A percentile compares a stretch with the other conserved stretches of the same genome.
Evolutionary conservation across 768 basidiomycete species (phyloP).

Genomic region (Suillus ampliporus): DNA sequence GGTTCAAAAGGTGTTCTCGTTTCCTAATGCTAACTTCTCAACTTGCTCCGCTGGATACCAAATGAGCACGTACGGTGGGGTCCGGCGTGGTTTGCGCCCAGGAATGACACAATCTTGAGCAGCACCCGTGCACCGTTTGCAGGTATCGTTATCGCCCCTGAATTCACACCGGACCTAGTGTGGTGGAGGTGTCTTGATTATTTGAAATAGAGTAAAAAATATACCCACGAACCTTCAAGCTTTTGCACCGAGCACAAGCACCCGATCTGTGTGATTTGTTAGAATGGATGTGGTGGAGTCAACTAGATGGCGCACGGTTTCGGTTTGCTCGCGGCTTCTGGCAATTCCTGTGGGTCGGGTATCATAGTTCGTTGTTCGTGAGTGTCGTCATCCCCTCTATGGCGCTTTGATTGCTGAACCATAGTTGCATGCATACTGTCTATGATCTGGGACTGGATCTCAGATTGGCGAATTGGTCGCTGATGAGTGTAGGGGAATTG

Average conservation of each 20-base stretch:
- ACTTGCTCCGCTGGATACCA: neutral
- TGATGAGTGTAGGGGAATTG: slow-evolving; percentile 36
- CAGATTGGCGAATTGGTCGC: slow-evolving; percentile 34
- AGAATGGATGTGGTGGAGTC: neutral
- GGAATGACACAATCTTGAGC: slow-evolving; percentile 79
- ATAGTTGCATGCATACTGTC: slow-evolving; percentile 7
- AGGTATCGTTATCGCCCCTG: slow-evolving; percentile 71
- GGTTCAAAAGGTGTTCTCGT: slow-evolving; percentile 77
- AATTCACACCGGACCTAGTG: slow-evolving; percentile 79
- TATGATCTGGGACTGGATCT: slow-evolving; percentile 34
- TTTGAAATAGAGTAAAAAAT: neutral
- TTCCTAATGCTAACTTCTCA: slow-evolving; percentile 51
- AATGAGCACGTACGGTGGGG: slow-evolving; percentile 67
- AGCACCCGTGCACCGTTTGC: slow-evolving; percentile 74
- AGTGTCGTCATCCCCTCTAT: slow-evolving; percentile 30
- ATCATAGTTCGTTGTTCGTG: slow-evolving; percentile 17
- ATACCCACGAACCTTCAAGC: slow-evolving; percentile 45
- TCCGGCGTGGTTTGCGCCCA: slow-evolving; percentile 81
- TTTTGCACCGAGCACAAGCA: slow-evolving; percentile 76
- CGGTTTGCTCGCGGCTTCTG: slow-evolving; percentile 19
- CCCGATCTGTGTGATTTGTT: slow-evolving; percentile 45
- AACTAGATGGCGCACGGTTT: slow-evolving; percentile 25
- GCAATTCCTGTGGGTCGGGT: slow-evolving; percentile 27
- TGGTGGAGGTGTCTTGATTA: slow-evolving; percentile 7
- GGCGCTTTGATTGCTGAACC: slow-evolving; percentile 13